A percentile compares a stretch with the other conserved stretches of the same genome.
phyloP scores from a whole-genome alignment of 2,329 filamentous ascomycete species.

The Chrysosporium keratinophilum region DNA sequence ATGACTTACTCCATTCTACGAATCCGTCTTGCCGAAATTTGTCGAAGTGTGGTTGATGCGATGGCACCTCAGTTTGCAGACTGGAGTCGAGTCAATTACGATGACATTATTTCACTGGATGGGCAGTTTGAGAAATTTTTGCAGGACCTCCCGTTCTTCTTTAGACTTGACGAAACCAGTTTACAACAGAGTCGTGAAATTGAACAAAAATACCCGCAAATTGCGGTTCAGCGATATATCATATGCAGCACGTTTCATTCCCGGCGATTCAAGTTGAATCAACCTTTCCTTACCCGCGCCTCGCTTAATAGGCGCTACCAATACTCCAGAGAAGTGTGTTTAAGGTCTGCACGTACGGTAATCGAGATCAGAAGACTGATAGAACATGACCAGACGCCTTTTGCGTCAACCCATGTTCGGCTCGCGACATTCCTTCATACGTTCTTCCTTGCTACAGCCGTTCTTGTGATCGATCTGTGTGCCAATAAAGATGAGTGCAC shows the following conservation, averaged over 20 bases:
- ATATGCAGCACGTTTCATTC: constrained; percentile 29
- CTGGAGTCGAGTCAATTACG: constrained; percentile 25
- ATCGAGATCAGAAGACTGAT: constrained; percentile 26
- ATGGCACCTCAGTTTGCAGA: constrained; percentile 22
- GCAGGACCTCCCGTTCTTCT: constrained; percentile 28
- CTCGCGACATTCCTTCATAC: constrained; percentile 31
- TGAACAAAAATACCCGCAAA: constrained; percentile 22
- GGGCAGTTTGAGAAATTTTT: constrained; percentile 26
- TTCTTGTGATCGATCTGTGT: constrained; percentile 33
- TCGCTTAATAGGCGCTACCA: constrained; percentile 28
- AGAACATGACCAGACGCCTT: background rate
- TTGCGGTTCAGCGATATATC: constrained; percentile 30
- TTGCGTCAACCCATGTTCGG: constrained; percentile 22
- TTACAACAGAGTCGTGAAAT: constrained; percentile 22
- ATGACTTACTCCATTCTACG: constrained; percentile 40
- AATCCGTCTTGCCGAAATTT: constrained; percentile 33
- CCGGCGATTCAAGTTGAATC: constrained; percentile 32
- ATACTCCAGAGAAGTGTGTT: constrained; percentile 31
- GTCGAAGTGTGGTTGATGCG: constrained; percentile 34
- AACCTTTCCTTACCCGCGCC: constrained; percentile 32
- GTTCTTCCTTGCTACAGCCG: constrained; percentile 33
- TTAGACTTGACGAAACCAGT: constrained; percentile 28
- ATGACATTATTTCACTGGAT: constrained; percentile 33
- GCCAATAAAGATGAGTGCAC: constrained; percentile 33
- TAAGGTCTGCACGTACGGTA: constrained; percentile 31